Evolutionary conservation across 2,329 filamentous ascomycete species (phyloP).

Genomic region (Colletotrichum chrysophilum): DNA sequence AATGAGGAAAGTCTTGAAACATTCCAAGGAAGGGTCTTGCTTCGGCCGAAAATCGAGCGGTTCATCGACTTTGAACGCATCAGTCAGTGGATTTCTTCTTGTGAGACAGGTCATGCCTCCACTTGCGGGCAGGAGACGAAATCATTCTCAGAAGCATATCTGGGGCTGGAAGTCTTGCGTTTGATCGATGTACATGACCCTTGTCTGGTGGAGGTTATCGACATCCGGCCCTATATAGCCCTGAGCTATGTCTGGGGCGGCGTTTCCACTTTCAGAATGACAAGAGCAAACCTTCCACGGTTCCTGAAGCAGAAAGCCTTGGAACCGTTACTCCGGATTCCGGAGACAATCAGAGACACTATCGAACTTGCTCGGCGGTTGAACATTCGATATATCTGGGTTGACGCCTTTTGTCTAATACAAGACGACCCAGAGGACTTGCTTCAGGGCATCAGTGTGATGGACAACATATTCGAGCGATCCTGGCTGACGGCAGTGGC

Average conservation of each 20-base stretch:
- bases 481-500: background rate
- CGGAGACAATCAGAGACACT: constrained; percentile 8
- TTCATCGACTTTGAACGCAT: background rate
- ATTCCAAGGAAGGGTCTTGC: background rate
- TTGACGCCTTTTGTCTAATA: constrained; percentile 18
- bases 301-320: background rate
- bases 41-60: background rate
- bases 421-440: constrained; percentile 8
- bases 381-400: constrained; percentile 16
- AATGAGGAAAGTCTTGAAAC: background rate
- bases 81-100: background rate
- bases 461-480: background rate
- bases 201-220: background rate
- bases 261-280: background rate
- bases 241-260: constrained; percentile 3
- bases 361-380: background rate
- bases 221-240: background rate
- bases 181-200: background rate
- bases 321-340: background rate
- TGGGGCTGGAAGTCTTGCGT: background rate
- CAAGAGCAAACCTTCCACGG: background rate
- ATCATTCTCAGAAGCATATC: background rate
- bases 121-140: background rate
- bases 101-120: background rate
- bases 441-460: background rate